phyloP scores from a whole-genome alignment of 2,329 filamentous ascomycete species.

The Talaromyces sp. region DNA sequence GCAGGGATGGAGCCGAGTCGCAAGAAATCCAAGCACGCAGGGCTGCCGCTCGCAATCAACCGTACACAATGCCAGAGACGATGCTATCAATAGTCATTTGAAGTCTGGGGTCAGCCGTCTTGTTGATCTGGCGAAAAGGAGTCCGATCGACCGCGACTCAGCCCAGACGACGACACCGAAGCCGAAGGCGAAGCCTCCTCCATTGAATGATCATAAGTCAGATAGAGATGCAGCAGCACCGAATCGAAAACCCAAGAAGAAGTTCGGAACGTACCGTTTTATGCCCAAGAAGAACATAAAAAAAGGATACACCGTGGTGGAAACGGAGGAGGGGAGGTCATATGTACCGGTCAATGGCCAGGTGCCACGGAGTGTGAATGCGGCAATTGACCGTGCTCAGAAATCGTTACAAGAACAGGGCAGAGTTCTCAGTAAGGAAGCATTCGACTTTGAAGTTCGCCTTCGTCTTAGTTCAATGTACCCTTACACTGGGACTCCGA shows the following conservation, averaged over 20 bases:
- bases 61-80: not conserved
- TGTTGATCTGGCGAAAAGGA: not conserved
- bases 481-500: conserved; percentile 10
- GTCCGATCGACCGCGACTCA: not conserved
- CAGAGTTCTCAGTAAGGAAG: conserved; percentile 15
- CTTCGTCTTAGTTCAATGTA: conserved; percentile 21
- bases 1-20: conserved; percentile 4
- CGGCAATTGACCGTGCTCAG: conserved; percentile 14
- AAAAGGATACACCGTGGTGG: not conserved
- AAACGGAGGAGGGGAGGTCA: not conserved
- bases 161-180: not conserved
- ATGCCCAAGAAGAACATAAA: not conserved
- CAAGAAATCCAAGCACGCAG: not conserved
- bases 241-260: not conserved
- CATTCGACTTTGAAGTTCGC: conserved; percentile 15
- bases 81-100: not conserved
- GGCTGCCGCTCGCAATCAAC: not conserved
- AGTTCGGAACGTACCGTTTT: not conserved
- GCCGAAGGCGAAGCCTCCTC: not conserved
- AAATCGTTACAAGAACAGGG: conserved; percentile 13
- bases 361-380: conserved; percentile 10
- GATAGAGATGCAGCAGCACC: not conserved
- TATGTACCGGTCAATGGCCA: not conserved
- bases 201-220: not conserved
- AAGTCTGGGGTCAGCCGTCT: not conserved